Evolutionary conservation across 306 rosid species (phyloP).

Genomic region (Potentilla sterilis): DNA sequence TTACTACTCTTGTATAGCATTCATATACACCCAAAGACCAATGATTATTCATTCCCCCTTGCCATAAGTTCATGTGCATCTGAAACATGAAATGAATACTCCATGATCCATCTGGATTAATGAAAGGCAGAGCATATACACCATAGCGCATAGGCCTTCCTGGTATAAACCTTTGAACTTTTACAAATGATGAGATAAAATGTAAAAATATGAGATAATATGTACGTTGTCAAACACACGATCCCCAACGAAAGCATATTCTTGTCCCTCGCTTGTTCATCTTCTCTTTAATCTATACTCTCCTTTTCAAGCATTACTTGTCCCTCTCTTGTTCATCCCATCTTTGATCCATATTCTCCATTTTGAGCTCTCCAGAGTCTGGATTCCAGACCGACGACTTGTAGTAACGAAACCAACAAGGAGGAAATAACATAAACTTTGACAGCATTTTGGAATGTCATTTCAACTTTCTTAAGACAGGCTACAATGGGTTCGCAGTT

Average conservation of each 20-base stretch:
- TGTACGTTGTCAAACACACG: background rate
- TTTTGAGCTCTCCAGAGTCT: background rate
- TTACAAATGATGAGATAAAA: background rate
- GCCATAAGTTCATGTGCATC: too few species aligned
- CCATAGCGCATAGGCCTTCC: background rate
- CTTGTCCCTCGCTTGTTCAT: background rate
- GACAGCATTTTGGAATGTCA: background rate
- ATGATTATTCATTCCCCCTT: too few species aligned
- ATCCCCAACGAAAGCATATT: background rate
- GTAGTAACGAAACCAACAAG: background rate
- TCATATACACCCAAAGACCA: background rate
- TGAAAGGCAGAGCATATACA: background rate
- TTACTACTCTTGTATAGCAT: background rate
- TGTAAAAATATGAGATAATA: background rate
- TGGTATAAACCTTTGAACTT: background rate
- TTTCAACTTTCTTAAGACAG: background rate
- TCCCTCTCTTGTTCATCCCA: background rate
- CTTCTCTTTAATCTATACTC: background rate
- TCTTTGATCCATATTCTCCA: background rate
- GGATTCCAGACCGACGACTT: background rate
- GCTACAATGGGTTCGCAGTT: background rate
- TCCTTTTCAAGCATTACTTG: background rate
- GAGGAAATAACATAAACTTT: background rate
- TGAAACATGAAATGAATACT: background rate
- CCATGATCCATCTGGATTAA: background rate